Percentiles rank a stretch among this genome's conserved stretches.
Conservation (phyloP, 805 yeast genomes). For the Barnettozyma pratensis region DNA sequence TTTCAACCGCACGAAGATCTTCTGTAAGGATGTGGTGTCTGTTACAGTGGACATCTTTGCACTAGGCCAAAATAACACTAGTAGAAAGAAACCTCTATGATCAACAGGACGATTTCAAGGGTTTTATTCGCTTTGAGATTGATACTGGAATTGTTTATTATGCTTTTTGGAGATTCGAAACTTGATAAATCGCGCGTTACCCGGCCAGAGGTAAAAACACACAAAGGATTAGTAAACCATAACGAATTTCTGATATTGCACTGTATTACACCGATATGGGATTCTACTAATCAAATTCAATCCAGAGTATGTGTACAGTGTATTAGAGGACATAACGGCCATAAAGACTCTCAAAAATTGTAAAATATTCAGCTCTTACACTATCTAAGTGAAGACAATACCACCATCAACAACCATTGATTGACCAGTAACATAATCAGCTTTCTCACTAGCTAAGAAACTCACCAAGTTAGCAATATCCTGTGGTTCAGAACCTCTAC, state of each 20-base stretch:
- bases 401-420: slow-evolving; percentile 35
- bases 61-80: neutral
- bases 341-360: neutral
- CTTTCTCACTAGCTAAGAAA: slow-evolving; percentile 31
- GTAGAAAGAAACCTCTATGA: neutral
- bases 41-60: neutral
- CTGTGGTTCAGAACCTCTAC: slow-evolving; percentile 31
- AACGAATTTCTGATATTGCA: too few species aligned
- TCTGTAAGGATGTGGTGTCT: slow-evolving; percentile 28
- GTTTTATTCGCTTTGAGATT: neutral
- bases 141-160: neutral
- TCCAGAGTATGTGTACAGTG: too few species aligned
- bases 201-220: neutral
- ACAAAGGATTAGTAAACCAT: too few species aligned
- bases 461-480: slow-evolving; percentile 33
- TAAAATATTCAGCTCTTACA: neutral
- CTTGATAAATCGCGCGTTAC: neutral
- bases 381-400: slow-evolving; percentile 12
- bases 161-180: neutral
- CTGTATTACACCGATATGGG: too few species aligned
- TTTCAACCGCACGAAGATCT: slow-evolving; percentile 33
- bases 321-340: too few species aligned
- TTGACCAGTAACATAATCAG: slow-evolving; percentile 33
- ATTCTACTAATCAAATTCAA: too few species aligned
- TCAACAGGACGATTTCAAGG: too few species aligned